These are phyloP conservation scores for Sungouiozyma ichnusensis DNA, from an alignment of 805 yeast species.

Conservation along the genomic window DNA sequence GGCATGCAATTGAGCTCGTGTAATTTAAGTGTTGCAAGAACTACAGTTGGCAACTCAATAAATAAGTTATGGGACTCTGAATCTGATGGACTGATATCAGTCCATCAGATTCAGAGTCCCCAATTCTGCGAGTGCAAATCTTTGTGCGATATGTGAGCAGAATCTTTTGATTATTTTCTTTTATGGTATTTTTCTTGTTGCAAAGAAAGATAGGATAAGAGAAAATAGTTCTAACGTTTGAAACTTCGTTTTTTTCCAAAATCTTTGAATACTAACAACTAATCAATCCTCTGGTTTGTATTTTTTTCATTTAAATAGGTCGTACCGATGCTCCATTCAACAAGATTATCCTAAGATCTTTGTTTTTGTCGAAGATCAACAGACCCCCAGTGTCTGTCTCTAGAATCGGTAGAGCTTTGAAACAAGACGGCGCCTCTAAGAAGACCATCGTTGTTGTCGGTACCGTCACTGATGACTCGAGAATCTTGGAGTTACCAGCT, in stretches of 20 bases:
- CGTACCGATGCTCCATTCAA: slow-evolving; percentile 99
- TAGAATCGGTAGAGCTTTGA: slow-evolving; percentile 76
- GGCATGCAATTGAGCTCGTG: not conserved
- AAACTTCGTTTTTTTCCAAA: not conserved
- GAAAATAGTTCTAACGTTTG: not conserved
- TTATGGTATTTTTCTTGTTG: slow-evolving; percentile 1
- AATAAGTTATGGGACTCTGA: too few species aligned
- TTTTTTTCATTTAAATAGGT: not conserved
- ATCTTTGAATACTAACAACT: not conserved
- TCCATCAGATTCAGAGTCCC: not conserved
- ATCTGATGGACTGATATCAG: too few species aligned
- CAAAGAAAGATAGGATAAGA: not conserved
- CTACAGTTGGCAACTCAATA: too few species aligned
- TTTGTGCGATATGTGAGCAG: slow-evolving; percentile 7
- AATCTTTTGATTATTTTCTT: slow-evolving; percentile 3
- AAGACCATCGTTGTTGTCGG: slow-evolving; percentile 98
- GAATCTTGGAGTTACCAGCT: slow-evolving; percentile 91
- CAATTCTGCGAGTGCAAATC: not conserved
- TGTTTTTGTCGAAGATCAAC: slow-evolving; percentile 97
- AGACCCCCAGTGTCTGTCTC: slow-evolving; percentile 98
- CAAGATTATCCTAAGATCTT: slow-evolving; percentile 88
- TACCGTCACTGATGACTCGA: slow-evolving; percentile 97
- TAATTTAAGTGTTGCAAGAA: too few species aligned
- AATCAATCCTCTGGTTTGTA: too few species aligned
- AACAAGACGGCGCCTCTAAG: slow-evolving; percentile 72